Evolutionary conservation across 2,329 filamentous ascomycete genomes (phyloP), one percentile per base, ranked within the genome.

Genomic region (Sporothrix mexicana): DNA sequence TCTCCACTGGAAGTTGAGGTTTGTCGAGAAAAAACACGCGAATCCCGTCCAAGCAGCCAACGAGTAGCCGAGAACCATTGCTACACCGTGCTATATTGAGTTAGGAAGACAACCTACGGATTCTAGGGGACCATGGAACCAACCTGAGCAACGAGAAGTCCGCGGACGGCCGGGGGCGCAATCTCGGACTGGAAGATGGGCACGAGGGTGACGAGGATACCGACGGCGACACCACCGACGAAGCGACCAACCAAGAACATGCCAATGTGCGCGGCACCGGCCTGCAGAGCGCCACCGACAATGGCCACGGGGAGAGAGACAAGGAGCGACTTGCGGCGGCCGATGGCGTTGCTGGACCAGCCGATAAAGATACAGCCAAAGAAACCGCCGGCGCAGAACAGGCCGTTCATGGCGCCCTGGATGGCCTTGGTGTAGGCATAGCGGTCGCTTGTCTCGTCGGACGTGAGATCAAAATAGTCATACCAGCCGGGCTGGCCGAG

Each of bases 151-250:
- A 80, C 79, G 43, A 79, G 82, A 77, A 80, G 77, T 2, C 73
- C 73, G 17, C 73, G 73, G 2, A 15, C 13, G 1, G 30, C 43
- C 1, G 84, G 83, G 4, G 53, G 51, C 7, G 83, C 82, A 0
- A 83, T 84, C 1, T 80, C 80, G 0, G 79, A 79, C 74, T 82
- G 62, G 47, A 71, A 73, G 12, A 75, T 20, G 43, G 73, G 69
- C 0, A 68, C 51, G 3, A 71, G 49, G 2, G 66, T 49, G 36
- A 68, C 47, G 1, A 75, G 81, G 25, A 84, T 77, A 10, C 83
- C 79, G 41, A 83, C 80, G 1, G 81, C 80, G 61, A 85, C 77
- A 0, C 83, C 83, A 2, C 82, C 83, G n/a, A 85, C 78, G 59
- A 84, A 80, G 43, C 84, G 78, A 0, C 73, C 75, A 13, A 73